These are phyloP conservation scores for Globisporangium takayamanum DNA, from an alignment of 352 stramenopile genomes.

Conservation along the genomic window DNA sequence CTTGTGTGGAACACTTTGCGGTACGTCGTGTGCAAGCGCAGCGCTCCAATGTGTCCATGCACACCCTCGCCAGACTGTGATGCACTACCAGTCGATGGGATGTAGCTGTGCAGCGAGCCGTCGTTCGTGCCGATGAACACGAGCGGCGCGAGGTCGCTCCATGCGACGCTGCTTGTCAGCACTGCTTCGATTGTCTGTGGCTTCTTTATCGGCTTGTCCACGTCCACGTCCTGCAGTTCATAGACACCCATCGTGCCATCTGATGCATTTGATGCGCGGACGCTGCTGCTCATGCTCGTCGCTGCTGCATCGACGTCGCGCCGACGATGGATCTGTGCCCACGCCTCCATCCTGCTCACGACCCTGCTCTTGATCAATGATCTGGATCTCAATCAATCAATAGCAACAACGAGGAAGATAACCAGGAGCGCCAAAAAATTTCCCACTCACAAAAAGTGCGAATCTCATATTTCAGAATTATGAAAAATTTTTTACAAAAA, in stretches of 20 bases:
- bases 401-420: background rate
- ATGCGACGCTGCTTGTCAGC: conserved; percentile 30
- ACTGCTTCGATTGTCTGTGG: conserved; percentile 43
- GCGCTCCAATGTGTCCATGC: conserved; percentile 12
- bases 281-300: background rate
- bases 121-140: conserved; percentile 55
- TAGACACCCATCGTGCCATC: conserved; percentile 21
- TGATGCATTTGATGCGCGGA: background rate
- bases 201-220: conserved; percentile 52
- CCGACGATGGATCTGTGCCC: conserved; percentile 7
- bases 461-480: too few relatives aligned
- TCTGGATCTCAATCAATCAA: background rate
- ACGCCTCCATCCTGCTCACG: conserved; percentile 1
- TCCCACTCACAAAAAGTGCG: too few relatives aligned
- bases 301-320: background rate
- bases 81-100: conserved; percentile 16
- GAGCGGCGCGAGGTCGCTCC: conserved; percentile 32
- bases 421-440: too few relatives aligned
- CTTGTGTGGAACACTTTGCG: conserved; percentile 54
- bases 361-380: background rate
- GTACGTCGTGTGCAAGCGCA: conserved; percentile 51
- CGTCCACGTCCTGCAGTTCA: conserved; percentile 35
- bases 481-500: too few relatives aligned
- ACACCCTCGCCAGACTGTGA: background rate
- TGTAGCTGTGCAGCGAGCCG: conserved; percentile 50